These are phyloP conservation scores for Cornus controversa DNA, from an alignment of 148 eudicot species.

Conservation along the genomic window DNA sequence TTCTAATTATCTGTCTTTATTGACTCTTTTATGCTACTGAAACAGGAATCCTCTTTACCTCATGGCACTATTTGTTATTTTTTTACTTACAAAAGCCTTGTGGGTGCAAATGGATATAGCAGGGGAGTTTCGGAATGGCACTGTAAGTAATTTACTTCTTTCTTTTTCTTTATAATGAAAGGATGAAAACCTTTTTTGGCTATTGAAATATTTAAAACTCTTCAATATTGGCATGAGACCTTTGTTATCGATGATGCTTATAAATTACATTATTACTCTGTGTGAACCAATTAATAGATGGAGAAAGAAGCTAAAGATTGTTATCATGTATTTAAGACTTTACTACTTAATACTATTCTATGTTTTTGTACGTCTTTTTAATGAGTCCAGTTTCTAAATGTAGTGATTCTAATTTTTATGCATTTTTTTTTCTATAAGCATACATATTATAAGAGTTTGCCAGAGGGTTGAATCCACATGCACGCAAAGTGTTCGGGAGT, in stretches of 20 bases:
- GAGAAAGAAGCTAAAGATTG: not conserved
- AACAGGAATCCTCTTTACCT: constrained; percentile 56
- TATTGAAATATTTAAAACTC: not conserved
- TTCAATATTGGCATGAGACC: not conserved
- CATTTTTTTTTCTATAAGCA: too few species aligned
- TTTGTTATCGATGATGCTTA: not conserved
- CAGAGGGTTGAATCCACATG: too few species aligned
- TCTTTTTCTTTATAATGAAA: too few species aligned
- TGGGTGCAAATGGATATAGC: constrained; percentile 47
- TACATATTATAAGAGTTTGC: too few species aligned
- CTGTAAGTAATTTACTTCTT: constrained; percentile 31
- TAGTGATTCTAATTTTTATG: too few species aligned
- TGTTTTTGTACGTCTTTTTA: too few species aligned
- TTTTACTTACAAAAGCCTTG: constrained; percentile 35
- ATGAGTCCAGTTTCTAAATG: too few species aligned
- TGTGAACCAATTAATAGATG: not conserved
- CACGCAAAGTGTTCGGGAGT: too few species aligned
- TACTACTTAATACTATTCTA: not conserved
- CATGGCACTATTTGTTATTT: constrained; percentile 32
- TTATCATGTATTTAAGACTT: not conserved
- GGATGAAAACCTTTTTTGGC: not conserved
- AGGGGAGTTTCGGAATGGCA: constrained; percentile 35
- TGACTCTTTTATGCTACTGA: not conserved
- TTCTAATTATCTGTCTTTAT: not conserved
- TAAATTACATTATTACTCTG: too few species aligned